Evolutionary conservation across 2,329 filamentous ascomycete genomes (phyloP).

Genomic region (Periglandula ipomoeae): DNA sequence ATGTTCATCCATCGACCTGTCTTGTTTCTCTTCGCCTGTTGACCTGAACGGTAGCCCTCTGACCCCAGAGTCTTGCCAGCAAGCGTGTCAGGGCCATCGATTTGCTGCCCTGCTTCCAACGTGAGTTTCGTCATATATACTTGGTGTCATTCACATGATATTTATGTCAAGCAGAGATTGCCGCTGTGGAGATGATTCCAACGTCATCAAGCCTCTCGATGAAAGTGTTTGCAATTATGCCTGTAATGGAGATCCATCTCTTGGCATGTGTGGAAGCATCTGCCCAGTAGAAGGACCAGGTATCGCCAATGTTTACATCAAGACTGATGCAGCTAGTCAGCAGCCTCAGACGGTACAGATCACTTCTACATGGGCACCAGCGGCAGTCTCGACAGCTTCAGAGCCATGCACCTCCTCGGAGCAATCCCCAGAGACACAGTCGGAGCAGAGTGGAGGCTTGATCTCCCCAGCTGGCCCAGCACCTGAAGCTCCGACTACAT

Average conservation of each 20-base stretch:
- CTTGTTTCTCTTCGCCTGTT: conserved; percentile 17
- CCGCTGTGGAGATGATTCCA: conserved; percentile 24
- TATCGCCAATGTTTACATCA: conserved; percentile 24
- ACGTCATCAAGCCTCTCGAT: conserved; percentile 18
- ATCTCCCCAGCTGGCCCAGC: conserved; percentile 10
- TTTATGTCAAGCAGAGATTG: conserved; percentile 20
- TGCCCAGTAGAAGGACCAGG: conserved; percentile 17
- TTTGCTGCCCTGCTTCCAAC: conserved; percentile 23
- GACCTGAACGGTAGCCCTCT: conserved; percentile 14
- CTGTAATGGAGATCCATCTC: conserved; percentile 19
- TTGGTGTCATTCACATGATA: accelerated
- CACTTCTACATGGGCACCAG: conserved; percentile 4
- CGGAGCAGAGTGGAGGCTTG: background rate
- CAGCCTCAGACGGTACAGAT: conserved; percentile 7
- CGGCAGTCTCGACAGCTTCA: conserved; percentile 3
- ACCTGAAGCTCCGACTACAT: conserved; percentile 9
- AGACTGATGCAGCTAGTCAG: conserved; percentile 9
- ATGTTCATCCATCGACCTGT: conserved; percentile 19
- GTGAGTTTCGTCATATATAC: conserved; percentile 13
- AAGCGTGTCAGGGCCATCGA: conserved; percentile 18
- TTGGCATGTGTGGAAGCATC: conserved; percentile 25
- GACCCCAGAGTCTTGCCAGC: conserved; percentile 19
- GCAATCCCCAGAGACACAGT: background rate
- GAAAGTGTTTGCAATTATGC: conserved; percentile 22
- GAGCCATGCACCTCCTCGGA: conserved; percentile 1